Conservation (phyloP, 306 rosid genomes). For the Arachis hypogaea region DNA sequence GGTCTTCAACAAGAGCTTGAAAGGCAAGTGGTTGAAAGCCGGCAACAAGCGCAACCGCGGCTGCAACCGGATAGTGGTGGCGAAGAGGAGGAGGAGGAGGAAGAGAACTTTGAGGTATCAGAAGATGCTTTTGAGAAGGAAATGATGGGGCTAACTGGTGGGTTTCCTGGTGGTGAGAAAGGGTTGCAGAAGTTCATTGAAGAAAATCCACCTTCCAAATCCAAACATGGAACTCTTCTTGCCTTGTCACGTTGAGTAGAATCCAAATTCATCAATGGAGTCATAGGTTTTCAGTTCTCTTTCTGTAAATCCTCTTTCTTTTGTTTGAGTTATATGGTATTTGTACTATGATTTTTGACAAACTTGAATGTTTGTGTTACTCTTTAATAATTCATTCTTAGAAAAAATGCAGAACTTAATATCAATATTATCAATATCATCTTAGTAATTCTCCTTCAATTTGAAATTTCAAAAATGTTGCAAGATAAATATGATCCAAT, state of each 20-base stretch:
- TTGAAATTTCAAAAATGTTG: neutral
- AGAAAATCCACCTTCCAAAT: conserved; percentile 67
- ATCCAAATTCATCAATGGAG: conserved; percentile 40
- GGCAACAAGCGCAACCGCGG: neutral
- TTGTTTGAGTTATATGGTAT: neutral
- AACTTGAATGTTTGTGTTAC: neutral
- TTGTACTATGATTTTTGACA: conserved; percentile 34
- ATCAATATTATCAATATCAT: neutral
- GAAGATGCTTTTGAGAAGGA: conserved; percentile 85
- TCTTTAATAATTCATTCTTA: too few species aligned
- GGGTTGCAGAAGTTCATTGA: conserved; percentile 73
- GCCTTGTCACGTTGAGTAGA: conserved; percentile 24
- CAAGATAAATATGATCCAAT: neutral
- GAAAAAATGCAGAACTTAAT: too few species aligned
- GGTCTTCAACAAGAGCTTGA: conserved; percentile 68
- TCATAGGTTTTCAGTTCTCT: conserved; percentile 15
- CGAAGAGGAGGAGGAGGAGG: conserved; percentile 44
- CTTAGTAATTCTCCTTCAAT: neutral
- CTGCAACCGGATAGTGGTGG: neutral
- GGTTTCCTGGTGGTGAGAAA: conserved; percentile 94
- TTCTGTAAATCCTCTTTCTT: neutral
- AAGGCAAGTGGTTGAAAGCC: conserved; percentile 28
- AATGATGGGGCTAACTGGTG: conserved; percentile 91
- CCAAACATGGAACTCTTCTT: conserved; percentile 37
- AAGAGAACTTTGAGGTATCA: conserved; percentile 30